Evolutionary conservation across 1,284 basidiomycete species (phyloP).

Genomic region (Cutaneotrichosporon cyanovorans): DNA sequence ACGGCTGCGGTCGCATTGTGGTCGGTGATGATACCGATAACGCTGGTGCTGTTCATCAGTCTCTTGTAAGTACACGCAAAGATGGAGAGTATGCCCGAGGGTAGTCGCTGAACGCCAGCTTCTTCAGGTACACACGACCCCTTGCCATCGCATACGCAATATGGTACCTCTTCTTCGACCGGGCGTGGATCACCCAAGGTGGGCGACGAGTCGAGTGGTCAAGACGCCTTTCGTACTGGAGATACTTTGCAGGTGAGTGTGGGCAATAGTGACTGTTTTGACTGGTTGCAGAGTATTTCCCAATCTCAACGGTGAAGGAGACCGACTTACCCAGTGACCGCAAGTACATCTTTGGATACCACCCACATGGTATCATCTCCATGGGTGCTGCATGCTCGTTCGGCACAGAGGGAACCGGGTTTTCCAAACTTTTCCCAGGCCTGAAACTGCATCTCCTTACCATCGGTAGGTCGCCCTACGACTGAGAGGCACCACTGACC

Average conservation of each 20-base stretch:
- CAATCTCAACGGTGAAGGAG: conserved; percentile 53
- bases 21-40: too few relatives aligned
- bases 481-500: background rate
- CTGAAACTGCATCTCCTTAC: conserved; percentile 90
- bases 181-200: too few relatives aligned
- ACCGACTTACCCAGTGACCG: conserved; percentile 81
- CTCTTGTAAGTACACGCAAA: too few relatives aligned
- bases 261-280: background rate
- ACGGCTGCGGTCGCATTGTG: too few relatives aligned
- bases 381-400: conserved; percentile 87
- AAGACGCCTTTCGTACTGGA: too few relatives aligned
- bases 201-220: too few relatives aligned
- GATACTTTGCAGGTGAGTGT: conserved; percentile 44
- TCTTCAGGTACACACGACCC: too few relatives aligned
- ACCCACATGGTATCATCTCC: conserved; percentile 92
- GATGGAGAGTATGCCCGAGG: too few relatives aligned
- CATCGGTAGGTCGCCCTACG: conserved; percentile 47
- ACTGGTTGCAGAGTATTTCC: conserved; percentile 74
- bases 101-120: too few relatives aligned
- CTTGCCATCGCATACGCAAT: too few relatives aligned
- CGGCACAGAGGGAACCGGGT: conserved; percentile 90
- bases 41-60: too few relatives aligned
- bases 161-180: too few relatives aligned
- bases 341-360: conserved; percentile 94
- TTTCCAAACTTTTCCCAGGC: conserved; percentile 81